Base-by-base conservation (phyloP, 305 asterid genomes). In the Rubia peregrina region DNA sequence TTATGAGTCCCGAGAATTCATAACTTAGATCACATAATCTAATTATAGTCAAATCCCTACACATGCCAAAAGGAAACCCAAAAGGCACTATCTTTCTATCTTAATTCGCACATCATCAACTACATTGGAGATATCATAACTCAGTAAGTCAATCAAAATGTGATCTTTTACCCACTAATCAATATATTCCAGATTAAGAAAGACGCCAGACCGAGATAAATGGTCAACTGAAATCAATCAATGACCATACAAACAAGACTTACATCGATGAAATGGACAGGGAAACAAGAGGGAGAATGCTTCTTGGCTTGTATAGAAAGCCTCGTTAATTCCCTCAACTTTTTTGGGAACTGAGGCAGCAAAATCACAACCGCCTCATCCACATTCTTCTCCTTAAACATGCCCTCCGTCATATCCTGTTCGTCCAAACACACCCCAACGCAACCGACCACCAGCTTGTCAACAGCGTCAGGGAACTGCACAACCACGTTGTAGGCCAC, bases 341-440 rank as follows among this genome's bases (percentile, higher is more conserved):
- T 89, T 16, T 75, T 83, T 12, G 97, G 94, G 61, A 81, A 79
- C 75, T 76, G 85, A 11, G 97, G 90, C 82, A 90, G 80, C 88
- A 90, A 81, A 62, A 84, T 49, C 4, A 70, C 41, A 30, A 77
- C 75, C 10, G 92, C 97, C 79, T 90, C 97, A 56, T 90, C 95
- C 69, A 90, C 86, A 59, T 67, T 88, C 81, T 81, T 87, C 71
- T 85, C 97, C 30, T 53, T 79, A 69, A 90, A 88, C 94, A 90
- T 41, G 67, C 97, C 92, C 9, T 81, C 83, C 11, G 83, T 89
- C 94, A 88, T 83, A 74, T 90, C 97, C 75, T 82, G 83, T 65
- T 90, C 90, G 80, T 90, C 95, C 78, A 87, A 13, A 38, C 91
- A 88, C 24, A 90, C 87, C 17, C 95, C 97, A 16, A 89, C 86